Evolutionary conservation across 2,329 filamentous ascomycete species (phyloP).

Genomic region (Neonectria neomacrospora): DNA sequence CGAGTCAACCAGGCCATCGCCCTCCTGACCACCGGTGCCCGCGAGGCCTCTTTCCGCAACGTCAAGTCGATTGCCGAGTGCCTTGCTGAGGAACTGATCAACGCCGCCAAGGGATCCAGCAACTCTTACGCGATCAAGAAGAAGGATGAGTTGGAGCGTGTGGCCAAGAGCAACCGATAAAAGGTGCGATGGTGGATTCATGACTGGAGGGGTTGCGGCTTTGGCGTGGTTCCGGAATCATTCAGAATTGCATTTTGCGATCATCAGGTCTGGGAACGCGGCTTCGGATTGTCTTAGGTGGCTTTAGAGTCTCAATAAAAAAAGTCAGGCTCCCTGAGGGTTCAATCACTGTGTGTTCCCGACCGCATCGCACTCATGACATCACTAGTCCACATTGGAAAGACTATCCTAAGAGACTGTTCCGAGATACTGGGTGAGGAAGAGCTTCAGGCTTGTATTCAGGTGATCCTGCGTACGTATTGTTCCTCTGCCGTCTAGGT

Average conservation of each 20-base stretch:
- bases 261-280: slow-evolving; percentile 58
- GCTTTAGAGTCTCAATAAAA: slow-evolving; percentile 57
- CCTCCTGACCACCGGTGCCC: slow-evolving; percentile 98
- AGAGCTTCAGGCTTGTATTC: neutral
- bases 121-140: slow-evolving; percentile 99
- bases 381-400: neutral
- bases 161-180: slow-evolving; percentile 99
- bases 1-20: slow-evolving; percentile 99
- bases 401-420: no score
- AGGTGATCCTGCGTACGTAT: neutral
- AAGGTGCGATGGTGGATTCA: slow-evolving; percentile 55
- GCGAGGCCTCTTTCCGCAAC: slow-evolving; percentile 99
- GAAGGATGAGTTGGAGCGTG: slow-evolving; percentile 99
- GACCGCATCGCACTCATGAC: slow-evolving; percentile 18
- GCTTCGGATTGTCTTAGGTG: slow-evolving; percentile 56
- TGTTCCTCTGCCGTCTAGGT: neutral
- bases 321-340: slow-evolving; percentile 55
- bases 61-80: slow-evolving; percentile 99
- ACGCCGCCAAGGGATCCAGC: slow-evolving; percentile 99
- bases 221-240: slow-evolving; percentile 59
- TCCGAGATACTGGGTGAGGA: neutral
- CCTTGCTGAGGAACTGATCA: slow-evolving; percentile 99
- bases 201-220: slow-evolving; percentile 53
- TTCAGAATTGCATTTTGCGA: slow-evolving; percentile 61
- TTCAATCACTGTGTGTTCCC: slow-evolving; percentile 48